Percentiles rank a stretch among this genome's conserved stretches.
Conservation (phyloP, 225 moss, liverwort and hornwort species). For the Marchantia paleacea region DNA sequence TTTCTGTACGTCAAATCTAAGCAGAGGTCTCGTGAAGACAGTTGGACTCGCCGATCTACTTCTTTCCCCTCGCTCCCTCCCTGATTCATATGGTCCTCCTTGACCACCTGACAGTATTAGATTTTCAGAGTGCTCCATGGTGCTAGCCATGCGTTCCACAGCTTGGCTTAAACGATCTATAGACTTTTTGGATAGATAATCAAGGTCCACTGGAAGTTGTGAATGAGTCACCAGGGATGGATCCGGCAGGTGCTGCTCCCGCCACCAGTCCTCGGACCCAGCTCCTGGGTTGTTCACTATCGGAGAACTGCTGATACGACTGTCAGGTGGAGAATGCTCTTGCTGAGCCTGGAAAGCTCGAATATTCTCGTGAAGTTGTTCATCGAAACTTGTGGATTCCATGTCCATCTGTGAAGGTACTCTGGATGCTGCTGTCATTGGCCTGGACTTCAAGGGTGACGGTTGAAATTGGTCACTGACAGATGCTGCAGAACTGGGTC, state of each 20-base stretch:
- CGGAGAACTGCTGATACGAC: slow-evolving; percentile 13
- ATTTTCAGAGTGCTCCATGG: background rate
- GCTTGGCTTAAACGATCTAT: background rate
- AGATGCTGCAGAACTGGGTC: slow-evolving; percentile 1
- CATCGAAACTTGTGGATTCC: background rate
- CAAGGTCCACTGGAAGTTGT: background rate
- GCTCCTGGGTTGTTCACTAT: background rate
- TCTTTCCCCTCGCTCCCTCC: background rate
- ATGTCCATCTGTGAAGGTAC: background rate
- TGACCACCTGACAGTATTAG: background rate
- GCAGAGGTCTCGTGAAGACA: background rate
- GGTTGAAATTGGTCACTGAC: slow-evolving; percentile 4
- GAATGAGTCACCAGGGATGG: slow-evolving; percentile 2
- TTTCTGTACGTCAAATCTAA: background rate
- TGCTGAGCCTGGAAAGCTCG: slow-evolving; percentile 6
- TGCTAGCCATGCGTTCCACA: background rate
- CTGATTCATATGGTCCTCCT: background rate
- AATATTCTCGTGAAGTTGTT: slow-evolving; percentile 10
- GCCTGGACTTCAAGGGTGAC: slow-evolving; percentile 15
- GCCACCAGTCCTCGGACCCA: background rate
- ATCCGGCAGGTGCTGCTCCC: slow-evolving; percentile 5
- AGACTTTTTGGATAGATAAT: background rate
- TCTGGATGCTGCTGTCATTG: background rate
- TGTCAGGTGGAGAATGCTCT: background rate
- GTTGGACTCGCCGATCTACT: slow-evolving; percentile 12